Conservation (phyloP, 169 alveolate genomes). For the Eimeria maxima region DNA sequence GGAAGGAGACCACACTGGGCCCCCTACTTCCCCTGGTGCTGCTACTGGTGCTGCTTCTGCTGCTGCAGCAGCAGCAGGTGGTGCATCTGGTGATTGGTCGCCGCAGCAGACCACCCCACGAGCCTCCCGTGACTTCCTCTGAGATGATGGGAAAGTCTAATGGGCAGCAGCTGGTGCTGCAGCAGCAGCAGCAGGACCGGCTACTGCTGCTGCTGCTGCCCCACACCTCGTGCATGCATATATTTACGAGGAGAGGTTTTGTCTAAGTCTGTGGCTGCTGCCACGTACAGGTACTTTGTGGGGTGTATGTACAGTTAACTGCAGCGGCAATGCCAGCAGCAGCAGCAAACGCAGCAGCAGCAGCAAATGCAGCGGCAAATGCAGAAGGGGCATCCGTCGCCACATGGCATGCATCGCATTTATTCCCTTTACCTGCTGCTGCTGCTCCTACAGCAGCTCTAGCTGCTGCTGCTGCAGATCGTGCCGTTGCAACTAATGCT, state of each 20-base stretch:
- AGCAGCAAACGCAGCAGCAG: not conserved
- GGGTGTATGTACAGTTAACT: not conserved
- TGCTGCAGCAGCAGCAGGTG: not conserved
- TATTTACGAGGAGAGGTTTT: not conserved
- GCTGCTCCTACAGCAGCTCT: too few relatives aligned
- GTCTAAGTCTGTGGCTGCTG: not conserved
- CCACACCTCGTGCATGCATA: not conserved
- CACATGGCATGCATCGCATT: not conserved
- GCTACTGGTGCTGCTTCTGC: too few relatives aligned
- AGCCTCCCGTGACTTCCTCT: not conserved
- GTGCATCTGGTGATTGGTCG: not conserved
- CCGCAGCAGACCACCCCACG: not conserved
- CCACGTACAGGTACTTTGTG: not conserved
- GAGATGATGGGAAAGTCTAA: not conserved
- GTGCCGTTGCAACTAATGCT: too few relatives aligned
- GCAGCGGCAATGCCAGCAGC: not conserved
- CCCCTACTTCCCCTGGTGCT: conserved; percentile 15
- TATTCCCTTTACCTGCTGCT: too few relatives aligned
- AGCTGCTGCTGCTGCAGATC: too few relatives aligned
- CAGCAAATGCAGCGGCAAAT: too few relatives aligned
- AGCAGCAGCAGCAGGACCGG: not conserved
- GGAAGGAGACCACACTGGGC: conserved; percentile 71
- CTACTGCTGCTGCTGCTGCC: not conserved
- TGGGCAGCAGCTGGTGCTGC: not conserved
- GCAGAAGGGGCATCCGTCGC: not conserved